Conservation (phyloP, 2,329 filamentous ascomycete species). For the Talaromyces sp. region DNA sequence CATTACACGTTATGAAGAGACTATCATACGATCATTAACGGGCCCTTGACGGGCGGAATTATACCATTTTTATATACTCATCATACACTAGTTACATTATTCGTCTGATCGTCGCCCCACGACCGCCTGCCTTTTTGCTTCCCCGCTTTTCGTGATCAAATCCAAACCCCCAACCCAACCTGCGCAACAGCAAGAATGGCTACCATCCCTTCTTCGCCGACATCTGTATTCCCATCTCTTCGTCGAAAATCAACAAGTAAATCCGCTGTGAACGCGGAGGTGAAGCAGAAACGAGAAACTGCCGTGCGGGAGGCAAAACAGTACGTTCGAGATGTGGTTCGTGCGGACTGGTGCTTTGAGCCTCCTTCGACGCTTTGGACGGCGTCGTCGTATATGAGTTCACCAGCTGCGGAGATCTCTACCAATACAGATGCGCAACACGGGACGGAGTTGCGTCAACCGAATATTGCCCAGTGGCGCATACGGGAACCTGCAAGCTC, state of each 20-base stretch:
- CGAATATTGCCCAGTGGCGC: slow-evolving; percentile 32
- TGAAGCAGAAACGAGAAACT: slow-evolving; percentile 32
- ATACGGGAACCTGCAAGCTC: slow-evolving; percentile 33
- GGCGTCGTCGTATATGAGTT: slow-evolving; percentile 18
- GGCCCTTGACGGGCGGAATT: neutral
- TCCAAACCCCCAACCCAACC: neutral
- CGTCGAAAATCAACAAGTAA: slow-evolving; percentile 20
- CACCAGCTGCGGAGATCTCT: neutral
- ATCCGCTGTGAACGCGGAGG: slow-evolving; percentile 13
- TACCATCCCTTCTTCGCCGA: slow-evolving; percentile 4
- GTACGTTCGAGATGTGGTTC: slow-evolving; percentile 36
- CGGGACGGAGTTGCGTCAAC: neutral
- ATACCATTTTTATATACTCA: neutral
- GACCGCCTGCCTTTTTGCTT: neutral
- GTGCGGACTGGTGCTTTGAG: slow-evolving; percentile 41
- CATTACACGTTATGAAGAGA: neutral
- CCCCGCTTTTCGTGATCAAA: neutral
- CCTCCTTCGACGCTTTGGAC: slow-evolving; percentile 18
- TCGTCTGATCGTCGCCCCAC: neutral
- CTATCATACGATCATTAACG: neutral
- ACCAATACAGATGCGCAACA: neutral
- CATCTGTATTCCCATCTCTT: slow-evolving; percentile 18
- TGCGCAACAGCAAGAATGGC: slow-evolving; percentile 1
- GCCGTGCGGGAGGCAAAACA: slow-evolving; percentile 39
- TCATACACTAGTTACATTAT: neutral